Conservation (phyloP, 2,329 filamentous ascomycete genomes). For the Curvularia hawaiiensis region DNA sequence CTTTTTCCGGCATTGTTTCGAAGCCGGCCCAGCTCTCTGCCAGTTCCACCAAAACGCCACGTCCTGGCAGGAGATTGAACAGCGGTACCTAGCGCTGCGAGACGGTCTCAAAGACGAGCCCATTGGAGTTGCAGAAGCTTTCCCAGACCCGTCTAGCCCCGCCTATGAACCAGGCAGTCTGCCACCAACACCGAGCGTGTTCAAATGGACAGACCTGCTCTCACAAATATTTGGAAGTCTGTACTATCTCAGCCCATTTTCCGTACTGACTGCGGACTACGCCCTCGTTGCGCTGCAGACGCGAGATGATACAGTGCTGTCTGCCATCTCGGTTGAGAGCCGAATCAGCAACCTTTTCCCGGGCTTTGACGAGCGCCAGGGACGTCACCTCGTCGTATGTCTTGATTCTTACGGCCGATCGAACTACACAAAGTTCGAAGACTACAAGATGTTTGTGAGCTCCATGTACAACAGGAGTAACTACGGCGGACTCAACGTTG, state of each 20-base stretch:
- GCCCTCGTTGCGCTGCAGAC: slow-evolving; percentile 9
- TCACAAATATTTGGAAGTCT: background rate
- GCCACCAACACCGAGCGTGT: background rate
- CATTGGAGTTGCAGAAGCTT: background rate
- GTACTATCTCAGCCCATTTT: background rate
- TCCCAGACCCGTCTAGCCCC: background rate
- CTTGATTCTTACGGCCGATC: background rate
- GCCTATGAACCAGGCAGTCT: background rate
- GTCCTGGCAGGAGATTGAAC: slow-evolving; percentile 18
- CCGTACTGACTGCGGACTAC: background rate
- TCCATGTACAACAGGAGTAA: background rate
- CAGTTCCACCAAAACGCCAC: slow-evolving; percentile 23
- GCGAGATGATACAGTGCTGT: slow-evolving; percentile 1
- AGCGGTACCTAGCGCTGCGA: slow-evolving; percentile 15
- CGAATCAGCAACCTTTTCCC: slow-evolving; percentile 4
- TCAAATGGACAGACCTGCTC: background rate
- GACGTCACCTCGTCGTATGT: background rate
- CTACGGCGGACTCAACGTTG: slow-evolving; percentile 18
- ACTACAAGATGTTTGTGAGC: slow-evolving; percentile 6
- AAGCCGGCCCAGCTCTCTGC: slow-evolving; percentile 48
- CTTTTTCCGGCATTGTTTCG: slow-evolving; percentile 61
- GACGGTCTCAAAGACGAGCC: background rate
- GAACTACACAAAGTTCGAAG: background rate
- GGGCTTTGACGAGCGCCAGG: slow-evolving; percentile 4
- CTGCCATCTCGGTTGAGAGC: background rate